These are phyloP conservation scores for Microascus cirrosus DNA, from an alignment of 2,329 filamentous ascomycete species.

Conservation along the genomic window DNA sequence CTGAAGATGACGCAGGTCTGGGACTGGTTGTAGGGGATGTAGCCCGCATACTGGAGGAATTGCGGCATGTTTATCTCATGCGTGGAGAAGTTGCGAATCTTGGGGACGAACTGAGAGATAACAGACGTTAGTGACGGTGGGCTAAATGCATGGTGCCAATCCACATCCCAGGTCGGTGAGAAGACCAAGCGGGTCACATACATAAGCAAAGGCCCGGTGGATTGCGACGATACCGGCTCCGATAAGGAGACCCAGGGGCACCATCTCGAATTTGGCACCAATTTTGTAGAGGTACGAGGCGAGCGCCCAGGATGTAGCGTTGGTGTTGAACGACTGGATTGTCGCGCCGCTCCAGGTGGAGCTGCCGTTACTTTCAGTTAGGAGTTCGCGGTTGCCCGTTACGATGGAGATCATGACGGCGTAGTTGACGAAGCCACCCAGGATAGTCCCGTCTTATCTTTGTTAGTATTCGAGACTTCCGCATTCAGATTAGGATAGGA, in stretches of 20 bases:
- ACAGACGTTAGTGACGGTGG: not conserved
- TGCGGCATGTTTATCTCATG: slow-evolving; percentile 39
- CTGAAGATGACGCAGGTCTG: slow-evolving; percentile 44
- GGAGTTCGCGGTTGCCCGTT: slow-evolving; percentile 31
- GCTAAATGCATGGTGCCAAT: not conserved
- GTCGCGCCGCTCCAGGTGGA: slow-evolving; percentile 40
- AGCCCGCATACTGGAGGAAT: slow-evolving; percentile 42
- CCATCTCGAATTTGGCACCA: slow-evolving; percentile 29
- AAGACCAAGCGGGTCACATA: slow-evolving; percentile 13
- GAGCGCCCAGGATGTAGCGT: slow-evolving; percentile 36
- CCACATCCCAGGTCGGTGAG: not conserved
- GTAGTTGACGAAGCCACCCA: slow-evolving; percentile 43
- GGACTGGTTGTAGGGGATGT: slow-evolving; percentile 40
- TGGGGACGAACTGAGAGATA: slow-evolving; percentile 29
- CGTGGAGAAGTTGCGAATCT: slow-evolving; percentile 26
- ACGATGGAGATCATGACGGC: slow-evolving; percentile 45
- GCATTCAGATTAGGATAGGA: too few species aligned
- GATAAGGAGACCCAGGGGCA: slow-evolving; percentile 37
- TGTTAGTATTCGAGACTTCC: too few species aligned
- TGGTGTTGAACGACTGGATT: slow-evolving; percentile 36
- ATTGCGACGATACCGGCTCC: slow-evolving; percentile 30
- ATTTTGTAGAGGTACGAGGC: slow-evolving; percentile 40
- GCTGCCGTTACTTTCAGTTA: slow-evolving; percentile 32
- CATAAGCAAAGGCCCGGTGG: slow-evolving; percentile 30
- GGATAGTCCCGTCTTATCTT: slow-evolving; percentile 28